Conservation (phyloP, 148 eudicot species). For the Diospyros kaki region DNA sequence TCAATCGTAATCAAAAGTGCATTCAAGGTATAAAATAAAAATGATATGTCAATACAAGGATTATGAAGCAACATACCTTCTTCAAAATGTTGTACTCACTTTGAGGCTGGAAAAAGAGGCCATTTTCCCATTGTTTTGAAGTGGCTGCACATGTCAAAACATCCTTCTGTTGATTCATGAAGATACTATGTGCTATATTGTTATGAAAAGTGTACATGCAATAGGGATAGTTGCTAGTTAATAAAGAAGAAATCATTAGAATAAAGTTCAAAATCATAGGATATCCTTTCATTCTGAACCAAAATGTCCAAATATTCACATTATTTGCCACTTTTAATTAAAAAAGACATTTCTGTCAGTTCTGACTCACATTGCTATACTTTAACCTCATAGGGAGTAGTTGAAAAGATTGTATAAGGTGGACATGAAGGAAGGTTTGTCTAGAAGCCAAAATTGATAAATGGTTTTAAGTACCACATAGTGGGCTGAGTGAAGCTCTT, state of each 20-base stretch:
- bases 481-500: neutral
- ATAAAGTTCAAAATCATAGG: neutral
- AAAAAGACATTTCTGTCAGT: neutral
- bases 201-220: neutral
- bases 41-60: neutral
- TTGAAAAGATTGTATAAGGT: neutral
- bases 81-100: conserved; percentile 31
- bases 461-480: neutral
- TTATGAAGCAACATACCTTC: conserved; percentile 41
- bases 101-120: conserved; percentile 51
- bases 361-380: neutral
- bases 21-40: no score
- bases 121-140: conserved; percentile 73
- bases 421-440: no score
- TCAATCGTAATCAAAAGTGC: no score
- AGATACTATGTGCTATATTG: neutral
- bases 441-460: neutral
- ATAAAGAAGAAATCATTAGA: neutral
- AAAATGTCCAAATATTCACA: neutral
- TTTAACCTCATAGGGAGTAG: neutral
- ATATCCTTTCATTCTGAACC: neutral
- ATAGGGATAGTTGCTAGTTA: neutral
- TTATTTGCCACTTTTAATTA: neutral
- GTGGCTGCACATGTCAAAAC: conserved; percentile 46
- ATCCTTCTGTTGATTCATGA: neutral